Percentiles rank a stretch among this genome's conserved stretches.
Evolutionary conservation across 805 yeast species (phyloP).

Genomic region (Candida ortonii): DNA sequence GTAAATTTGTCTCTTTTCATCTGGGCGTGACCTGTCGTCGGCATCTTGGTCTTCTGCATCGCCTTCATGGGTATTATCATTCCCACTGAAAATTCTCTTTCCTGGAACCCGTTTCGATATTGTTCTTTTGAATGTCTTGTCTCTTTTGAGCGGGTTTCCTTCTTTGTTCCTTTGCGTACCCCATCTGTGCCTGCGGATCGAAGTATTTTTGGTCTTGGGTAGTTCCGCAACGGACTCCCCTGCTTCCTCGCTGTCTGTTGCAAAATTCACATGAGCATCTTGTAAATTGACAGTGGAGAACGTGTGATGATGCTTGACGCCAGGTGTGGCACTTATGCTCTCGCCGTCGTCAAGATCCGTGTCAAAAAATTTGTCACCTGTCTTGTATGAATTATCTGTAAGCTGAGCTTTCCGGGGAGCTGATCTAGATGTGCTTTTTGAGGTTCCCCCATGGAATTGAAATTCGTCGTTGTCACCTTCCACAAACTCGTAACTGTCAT

Average conservation of each 20-base stretch:
- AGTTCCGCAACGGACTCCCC: constrained; percentile 26
- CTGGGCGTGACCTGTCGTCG: constrained; percentile 27
- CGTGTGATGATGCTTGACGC: constrained; percentile 16
- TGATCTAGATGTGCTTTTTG: background rate
- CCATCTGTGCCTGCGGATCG: constrained; percentile 80
- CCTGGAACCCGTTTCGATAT: constrained; percentile 23
- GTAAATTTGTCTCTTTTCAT: constrained; percentile 45
- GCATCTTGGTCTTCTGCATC: constrained; percentile 36
- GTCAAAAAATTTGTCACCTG: constrained; percentile 3
- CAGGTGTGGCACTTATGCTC: constrained; percentile 27
- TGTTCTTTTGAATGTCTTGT: constrained; percentile 48
- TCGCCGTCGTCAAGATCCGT: constrained; percentile 9
- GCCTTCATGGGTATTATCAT: constrained; percentile 15
- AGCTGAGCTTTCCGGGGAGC: no score
- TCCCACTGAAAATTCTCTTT: constrained; percentile 23
- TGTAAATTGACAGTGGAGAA: constrained; percentile 14
- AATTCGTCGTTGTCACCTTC: constrained; percentile 4
- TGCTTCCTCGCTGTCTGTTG: constrained; percentile 19
- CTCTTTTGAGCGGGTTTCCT: constrained; percentile 62
- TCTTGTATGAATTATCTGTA: constrained; percentile 3
- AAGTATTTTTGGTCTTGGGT: constrained; percentile 40
- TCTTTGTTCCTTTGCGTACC: constrained; percentile 80
- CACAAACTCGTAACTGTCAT: constrained; percentile 17
- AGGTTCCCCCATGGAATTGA: background rate
- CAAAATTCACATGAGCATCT: constrained; percentile 22